phyloP scores from a whole-genome alignment of 2,329 filamentous ascomycete genomes.

The Colletotrichum somersetense region DNA sequence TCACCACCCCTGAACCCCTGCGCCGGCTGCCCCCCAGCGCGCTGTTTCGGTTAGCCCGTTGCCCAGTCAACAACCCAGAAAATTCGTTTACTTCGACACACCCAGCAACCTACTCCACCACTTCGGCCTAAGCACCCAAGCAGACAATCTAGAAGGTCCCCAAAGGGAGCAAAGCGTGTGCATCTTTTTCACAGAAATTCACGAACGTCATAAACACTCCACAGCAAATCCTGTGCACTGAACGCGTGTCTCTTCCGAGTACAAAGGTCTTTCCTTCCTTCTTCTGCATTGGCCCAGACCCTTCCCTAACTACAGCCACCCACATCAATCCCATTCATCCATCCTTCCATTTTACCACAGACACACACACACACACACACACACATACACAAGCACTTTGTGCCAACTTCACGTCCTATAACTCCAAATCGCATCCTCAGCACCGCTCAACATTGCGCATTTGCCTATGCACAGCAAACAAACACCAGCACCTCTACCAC shows the following conservation, averaged over 20 bases:
- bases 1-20: constrained; percentile 38
- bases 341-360: constrained; percentile 7
- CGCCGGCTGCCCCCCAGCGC: constrained; percentile 15
- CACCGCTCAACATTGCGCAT: constrained; percentile 18
- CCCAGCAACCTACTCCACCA: constrained; percentile 40
- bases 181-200: constrained; percentile 42
- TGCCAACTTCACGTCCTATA: constrained; percentile 3
- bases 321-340: constrained; percentile 19
- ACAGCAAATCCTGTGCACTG: constrained; percentile 28
- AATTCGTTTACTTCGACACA: constrained; percentile 42
- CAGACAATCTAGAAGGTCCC: constrained; percentile 1
- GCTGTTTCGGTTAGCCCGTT: constrained; percentile 38
- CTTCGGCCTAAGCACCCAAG: constrained; percentile 13
- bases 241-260: constrained; percentile 23
- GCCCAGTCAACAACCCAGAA: constrained; percentile 40
- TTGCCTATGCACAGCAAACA: neutral
- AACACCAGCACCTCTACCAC: neutral
- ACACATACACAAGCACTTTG: neutral
- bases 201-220: constrained; percentile 41
- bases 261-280: constrained; percentile 39
- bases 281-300: constrained; percentile 24
- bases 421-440: neutral
- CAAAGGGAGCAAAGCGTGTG: constrained; percentile 16
- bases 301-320: constrained; percentile 13
- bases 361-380: constrained; percentile 8